Conservation (phyloP, 306 rosid genomes). For the Neltuma alba region DNA sequence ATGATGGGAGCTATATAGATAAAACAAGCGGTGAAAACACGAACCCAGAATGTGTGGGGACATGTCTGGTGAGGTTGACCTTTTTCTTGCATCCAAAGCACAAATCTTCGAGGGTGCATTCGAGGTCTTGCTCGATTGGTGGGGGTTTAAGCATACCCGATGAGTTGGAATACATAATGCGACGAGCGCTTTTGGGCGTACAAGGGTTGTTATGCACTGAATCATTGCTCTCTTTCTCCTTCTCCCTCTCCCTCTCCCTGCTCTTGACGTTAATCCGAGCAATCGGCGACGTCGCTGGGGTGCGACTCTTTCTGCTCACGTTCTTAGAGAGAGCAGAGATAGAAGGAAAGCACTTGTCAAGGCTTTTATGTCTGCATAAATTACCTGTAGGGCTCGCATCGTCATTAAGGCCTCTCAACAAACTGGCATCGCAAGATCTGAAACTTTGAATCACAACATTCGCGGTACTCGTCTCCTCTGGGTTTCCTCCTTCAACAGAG, state of each 20-base stretch:
- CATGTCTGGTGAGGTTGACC: conserved; percentile 65
- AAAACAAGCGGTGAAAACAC: conserved; percentile 14
- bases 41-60: conserved; percentile 60
- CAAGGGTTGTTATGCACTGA: conserved; percentile 1
- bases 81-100: conserved; percentile 80
- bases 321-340: conserved; percentile 33
- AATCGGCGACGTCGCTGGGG: not conserved
- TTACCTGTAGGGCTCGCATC: not conserved
- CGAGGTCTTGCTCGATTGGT: conserved; percentile 65
- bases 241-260: not conserved
- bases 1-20: no score
- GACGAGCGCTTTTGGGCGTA: conserved; percentile 33
- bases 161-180: conserved; percentile 80
- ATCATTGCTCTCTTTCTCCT: not conserved
- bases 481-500: not conserved
- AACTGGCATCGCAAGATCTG: conserved; percentile 27
- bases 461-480: not conserved
- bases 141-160: conserved; percentile 74
- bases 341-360: conserved; percentile 32
- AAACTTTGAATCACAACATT: conserved; percentile 33
- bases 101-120: conserved; percentile 87
- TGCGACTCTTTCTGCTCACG: conserved; percentile 25
- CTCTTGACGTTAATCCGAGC: conserved; percentile 22
- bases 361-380: conserved; percentile 33
- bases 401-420: conserved; percentile 9